These are phyloP conservation scores for Fistulinella cinereoalba DNA, from an alignment of 1,284 basidiomycete genomes.

Conservation along the genomic window DNA sequence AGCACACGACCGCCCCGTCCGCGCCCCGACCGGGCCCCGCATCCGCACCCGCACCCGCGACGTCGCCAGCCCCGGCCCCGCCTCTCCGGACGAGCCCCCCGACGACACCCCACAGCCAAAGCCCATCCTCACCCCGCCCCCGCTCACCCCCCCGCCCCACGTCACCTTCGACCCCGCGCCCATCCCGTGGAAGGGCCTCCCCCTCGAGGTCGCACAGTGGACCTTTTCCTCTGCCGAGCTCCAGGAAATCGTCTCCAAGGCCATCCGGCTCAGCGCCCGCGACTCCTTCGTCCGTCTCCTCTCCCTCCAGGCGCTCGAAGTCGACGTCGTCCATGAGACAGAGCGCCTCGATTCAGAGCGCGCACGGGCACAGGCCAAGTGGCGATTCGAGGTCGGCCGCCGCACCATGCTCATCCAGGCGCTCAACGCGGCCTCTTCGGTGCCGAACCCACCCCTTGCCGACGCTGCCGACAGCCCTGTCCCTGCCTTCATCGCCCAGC, in stretches of 20 bases:
- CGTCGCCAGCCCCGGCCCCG: background rate
- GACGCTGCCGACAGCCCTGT: constrained; percentile 15
- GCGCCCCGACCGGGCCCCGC: constrained; percentile 24
- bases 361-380: constrained; percentile 55
- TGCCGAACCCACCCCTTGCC: background rate
- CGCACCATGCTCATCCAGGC: constrained; percentile 70
- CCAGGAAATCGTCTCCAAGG: constrained; percentile 68
- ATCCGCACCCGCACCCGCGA: constrained; percentile 17
- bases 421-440: constrained; percentile 39
- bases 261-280: constrained; percentile 66
- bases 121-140: constrained; percentile 10
- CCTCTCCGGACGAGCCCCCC: constrained; percentile 3
- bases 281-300: constrained; percentile 72
- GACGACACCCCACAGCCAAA: background rate
- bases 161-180: constrained; percentile 55
- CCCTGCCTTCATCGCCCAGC: constrained; percentile 48
- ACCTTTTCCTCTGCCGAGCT: constrained; percentile 66
- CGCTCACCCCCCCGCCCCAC: constrained; percentile 45
- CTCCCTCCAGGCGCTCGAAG: constrained; percentile 57
- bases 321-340: constrained; percentile 54
- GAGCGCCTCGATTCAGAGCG: constrained; percentile 54
- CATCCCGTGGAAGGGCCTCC: constrained; percentile 62
- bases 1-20: constrained; percentile 21
- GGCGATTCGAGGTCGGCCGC: constrained; percentile 65
- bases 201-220: constrained; percentile 74